Conservation (phyloP, 305 asterid genomes). For the Ajuga reptans region DNA sequence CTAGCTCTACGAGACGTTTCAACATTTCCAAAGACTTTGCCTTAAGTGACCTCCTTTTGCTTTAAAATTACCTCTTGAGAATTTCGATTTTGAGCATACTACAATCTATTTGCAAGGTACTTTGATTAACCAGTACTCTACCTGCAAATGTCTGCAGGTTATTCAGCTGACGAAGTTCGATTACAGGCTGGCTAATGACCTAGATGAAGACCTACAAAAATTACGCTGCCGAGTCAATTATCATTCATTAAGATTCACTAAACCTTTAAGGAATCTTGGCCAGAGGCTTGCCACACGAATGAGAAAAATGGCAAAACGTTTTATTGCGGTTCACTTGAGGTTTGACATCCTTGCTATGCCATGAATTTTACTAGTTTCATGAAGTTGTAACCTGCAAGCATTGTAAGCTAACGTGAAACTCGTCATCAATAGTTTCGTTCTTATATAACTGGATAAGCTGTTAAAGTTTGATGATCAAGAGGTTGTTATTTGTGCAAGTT, state of each 20-base stretch:
- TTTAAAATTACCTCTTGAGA: constrained; percentile 5
- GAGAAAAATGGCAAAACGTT: constrained; percentile 81
- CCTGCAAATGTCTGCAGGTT: constrained; percentile 56
- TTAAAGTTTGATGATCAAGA: not conserved
- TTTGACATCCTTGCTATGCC: constrained; percentile 31
- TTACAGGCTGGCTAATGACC: constrained; percentile 87
- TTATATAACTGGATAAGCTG: constrained; percentile 4
- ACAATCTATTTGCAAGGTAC: constrained; percentile 6
- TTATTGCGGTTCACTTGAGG: constrained; percentile 96
- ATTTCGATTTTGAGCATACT: constrained; percentile 5
- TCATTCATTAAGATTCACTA: constrained; percentile 87
- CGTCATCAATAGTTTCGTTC: not conserved
- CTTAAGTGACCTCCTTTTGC: not conserved
- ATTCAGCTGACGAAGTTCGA: constrained; percentile 98
- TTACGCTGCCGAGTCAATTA: constrained; percentile 94
- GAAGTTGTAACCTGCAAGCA: constrained; percentile 18
- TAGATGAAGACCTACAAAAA: constrained; percentile 80
- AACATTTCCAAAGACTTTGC: not conserved
- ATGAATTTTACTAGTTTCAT: not conserved
- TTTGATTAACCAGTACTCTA: constrained; percentile 18
- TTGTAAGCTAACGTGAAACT: constrained; percentile 3
- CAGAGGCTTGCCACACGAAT: constrained; percentile 73
- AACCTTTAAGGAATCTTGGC: constrained; percentile 72
- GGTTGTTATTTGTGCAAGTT: not conserved
- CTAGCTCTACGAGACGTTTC: not conserved